Evolutionary conservation across 306 rosid genomes (phyloP).

Genomic region (Prinsepia uniflora): DNA sequence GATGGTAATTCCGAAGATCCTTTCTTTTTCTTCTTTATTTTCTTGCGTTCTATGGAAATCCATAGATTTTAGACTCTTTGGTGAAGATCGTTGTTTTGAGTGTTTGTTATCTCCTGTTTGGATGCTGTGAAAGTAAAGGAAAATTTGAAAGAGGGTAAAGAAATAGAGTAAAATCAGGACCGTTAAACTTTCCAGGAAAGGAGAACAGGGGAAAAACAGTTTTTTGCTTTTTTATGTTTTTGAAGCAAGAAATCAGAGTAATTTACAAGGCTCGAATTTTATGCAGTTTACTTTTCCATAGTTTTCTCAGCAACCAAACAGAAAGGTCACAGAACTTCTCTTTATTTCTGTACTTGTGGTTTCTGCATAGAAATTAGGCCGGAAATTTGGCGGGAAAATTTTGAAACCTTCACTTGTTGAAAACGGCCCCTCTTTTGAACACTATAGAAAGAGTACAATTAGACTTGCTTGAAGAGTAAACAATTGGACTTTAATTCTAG

Average conservation of each 20-base stretch:
- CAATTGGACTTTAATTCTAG: no score
- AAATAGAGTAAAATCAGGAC: not conserved
- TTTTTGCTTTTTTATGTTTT: not conserved
- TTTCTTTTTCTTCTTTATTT: constrained; percentile 1
- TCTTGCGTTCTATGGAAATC: not conserved
- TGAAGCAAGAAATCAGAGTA: not conserved
- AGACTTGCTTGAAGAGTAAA: not conserved
- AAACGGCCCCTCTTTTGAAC: constrained; percentile 7
- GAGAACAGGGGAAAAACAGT: no score
- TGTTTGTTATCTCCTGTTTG: constrained; percentile 6
- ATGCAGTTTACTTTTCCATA: not conserved
- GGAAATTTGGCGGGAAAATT: constrained; percentile 16
- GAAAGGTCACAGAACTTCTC: not conserved
- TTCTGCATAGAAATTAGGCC: not conserved
- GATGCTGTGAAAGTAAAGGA: constrained; percentile 15
- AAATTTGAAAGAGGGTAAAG: not conserved
- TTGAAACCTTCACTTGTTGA: not conserved
- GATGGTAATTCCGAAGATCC: constrained; percentile 48
- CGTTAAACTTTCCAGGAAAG: not conserved
- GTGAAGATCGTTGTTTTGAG: not conserved
- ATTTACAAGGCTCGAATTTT: not conserved
- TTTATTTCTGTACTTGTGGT: not conserved
- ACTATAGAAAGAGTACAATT: not conserved
- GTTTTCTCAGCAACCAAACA: not conserved
- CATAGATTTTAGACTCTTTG: not conserved